phyloP scores from a whole-genome alignment of 2,329 filamentous ascomycete genomes.

The Cladosporium velox region DNA sequence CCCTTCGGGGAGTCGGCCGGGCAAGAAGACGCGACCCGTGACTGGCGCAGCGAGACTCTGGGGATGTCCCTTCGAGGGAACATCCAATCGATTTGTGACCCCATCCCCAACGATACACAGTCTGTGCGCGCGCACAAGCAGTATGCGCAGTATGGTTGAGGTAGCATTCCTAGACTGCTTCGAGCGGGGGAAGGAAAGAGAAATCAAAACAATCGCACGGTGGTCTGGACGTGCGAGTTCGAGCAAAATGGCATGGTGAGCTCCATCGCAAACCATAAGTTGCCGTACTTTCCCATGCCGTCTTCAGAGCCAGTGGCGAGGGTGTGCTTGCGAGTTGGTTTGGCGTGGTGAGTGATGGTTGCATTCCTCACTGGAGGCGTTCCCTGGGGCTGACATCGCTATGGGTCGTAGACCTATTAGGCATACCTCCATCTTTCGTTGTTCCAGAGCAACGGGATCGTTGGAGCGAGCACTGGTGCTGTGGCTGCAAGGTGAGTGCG shows the following conservation, averaged over 20 bases:
- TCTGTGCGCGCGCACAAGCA: conserved; percentile 29
- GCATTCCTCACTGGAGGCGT: conserved; percentile 37
- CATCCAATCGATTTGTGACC: conserved; percentile 25
- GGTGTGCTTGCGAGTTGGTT: conserved; percentile 19
- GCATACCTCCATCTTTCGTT: conserved; percentile 25
- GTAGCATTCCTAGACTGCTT: conserved; percentile 33
- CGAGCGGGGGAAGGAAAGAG: conserved; percentile 7
- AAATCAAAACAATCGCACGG: conserved; percentile 23
- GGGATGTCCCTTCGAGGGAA: conserved; percentile 7
- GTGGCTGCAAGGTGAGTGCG: conserved; percentile 28
- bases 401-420: conserved; percentile 18
- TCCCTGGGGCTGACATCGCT: conserved; percentile 24
- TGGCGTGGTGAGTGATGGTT: conserved; percentile 23
- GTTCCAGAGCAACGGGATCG: conserved; percentile 28
- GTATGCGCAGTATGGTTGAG: conserved; percentile 22
- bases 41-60: conserved; percentile 3
- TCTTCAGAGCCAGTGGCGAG: conserved; percentile 9
- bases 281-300: background rate
- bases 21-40: conserved; percentile 6
- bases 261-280: conserved; percentile 10
- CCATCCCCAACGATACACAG: conserved; percentile 27
- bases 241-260: conserved; percentile 2
- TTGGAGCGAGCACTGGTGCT: conserved; percentile 18
- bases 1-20: conserved; percentile 6
- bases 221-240: conserved; percentile 6